These are phyloP conservation scores for Globisporangium echinulatum DNA, from an alignment of 352 stramenopile species.

Conservation along the genomic window DNA sequence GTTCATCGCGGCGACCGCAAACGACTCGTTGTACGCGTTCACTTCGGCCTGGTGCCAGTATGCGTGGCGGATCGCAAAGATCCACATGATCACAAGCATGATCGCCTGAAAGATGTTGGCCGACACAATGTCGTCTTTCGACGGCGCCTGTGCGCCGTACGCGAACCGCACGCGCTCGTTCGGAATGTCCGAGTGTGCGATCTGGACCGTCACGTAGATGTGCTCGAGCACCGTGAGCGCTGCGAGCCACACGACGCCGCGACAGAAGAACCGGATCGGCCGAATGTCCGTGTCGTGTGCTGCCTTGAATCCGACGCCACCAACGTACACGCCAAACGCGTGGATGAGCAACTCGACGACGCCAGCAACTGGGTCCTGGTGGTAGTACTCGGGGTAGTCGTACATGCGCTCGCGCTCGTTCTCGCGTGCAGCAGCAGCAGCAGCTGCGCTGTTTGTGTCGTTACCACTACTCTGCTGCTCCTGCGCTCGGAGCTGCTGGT, in stretches of 20 bases:
- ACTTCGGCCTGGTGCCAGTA: conserved; percentile 73
- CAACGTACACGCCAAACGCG: conserved; percentile 80
- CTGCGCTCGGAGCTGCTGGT: conserved; percentile 54
- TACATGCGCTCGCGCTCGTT: conserved; percentile 52
- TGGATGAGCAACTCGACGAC: conserved; percentile 69
- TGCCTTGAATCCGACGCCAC: conserved; percentile 82
- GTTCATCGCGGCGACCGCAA: conserved; percentile 77
- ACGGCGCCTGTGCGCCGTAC: conserved; percentile 65
- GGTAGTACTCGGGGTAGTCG: conserved; percentile 78
- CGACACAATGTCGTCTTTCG: conserved; percentile 81
- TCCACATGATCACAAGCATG: conserved; percentile 80
- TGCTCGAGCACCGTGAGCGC: conserved; percentile 71
- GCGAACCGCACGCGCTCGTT: conserved; percentile 64
- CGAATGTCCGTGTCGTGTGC: conserved; percentile 84
- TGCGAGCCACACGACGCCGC: conserved; percentile 73
- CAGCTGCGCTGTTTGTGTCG: background rate
- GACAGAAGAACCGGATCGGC: conserved; percentile 79
- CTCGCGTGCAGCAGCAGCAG: conserved; percentile 19
- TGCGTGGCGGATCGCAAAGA: conserved; percentile 74
- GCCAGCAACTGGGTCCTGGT: conserved; percentile 63
- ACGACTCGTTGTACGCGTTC: conserved; percentile 76
- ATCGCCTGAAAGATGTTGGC: conserved; percentile 82
- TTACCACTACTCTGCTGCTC: conserved; percentile 18
- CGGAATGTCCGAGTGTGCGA: conserved; percentile 68
- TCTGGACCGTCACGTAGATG: conserved; percentile 79